These are phyloP conservation scores for Omphalotus olearius DNA, from an alignment of 1,284 basidiomycete genomes.

Conservation along the genomic window DNA sequence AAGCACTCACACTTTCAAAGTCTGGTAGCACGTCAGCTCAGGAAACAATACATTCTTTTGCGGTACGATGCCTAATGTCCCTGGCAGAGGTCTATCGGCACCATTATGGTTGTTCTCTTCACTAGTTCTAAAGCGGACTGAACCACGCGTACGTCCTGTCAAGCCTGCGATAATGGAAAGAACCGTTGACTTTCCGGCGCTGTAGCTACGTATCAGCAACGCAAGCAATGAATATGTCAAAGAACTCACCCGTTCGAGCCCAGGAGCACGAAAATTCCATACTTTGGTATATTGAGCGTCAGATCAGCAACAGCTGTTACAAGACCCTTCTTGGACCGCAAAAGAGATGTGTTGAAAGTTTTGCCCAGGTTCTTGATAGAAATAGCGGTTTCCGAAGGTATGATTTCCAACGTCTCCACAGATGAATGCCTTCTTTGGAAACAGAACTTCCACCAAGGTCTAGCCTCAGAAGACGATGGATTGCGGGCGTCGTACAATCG, in stretches of 20 bases:
- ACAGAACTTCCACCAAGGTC: neutral
- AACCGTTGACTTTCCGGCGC: constrained; percentile 77
- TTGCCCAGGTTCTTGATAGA: constrained; percentile 58
- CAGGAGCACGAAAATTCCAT: constrained; percentile 71
- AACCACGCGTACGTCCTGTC: constrained; percentile 52
- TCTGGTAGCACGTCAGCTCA: constrained; percentile 72
- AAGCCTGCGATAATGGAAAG: constrained; percentile 66
- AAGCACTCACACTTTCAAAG: constrained; percentile 49
- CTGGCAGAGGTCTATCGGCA: constrained; percentile 44
- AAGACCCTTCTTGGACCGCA: constrained; percentile 29
- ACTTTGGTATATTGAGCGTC: constrained; percentile 60
- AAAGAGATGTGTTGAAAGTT: constrained; percentile 44
- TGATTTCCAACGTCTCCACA: constrained; percentile 9
- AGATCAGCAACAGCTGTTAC: constrained; percentile 64
- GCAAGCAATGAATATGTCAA: too few species aligned
- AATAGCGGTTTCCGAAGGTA: constrained; percentile 47
- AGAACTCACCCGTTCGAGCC: constrained; percentile 63
- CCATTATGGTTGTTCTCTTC: constrained; percentile 12
- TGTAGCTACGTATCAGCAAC: constrained; percentile 21
- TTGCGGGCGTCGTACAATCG: constrained; percentile 57
- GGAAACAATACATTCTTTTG: constrained; percentile 83
- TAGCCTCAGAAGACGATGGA: constrained; percentile 18
- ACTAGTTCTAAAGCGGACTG: constrained; percentile 60
- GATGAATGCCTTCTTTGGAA: neutral
- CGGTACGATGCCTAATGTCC: constrained; percentile 71